Base-by-base conservation (phyloP, 257 asterid genomes). In the Solanum ossicruentum region DNA sequence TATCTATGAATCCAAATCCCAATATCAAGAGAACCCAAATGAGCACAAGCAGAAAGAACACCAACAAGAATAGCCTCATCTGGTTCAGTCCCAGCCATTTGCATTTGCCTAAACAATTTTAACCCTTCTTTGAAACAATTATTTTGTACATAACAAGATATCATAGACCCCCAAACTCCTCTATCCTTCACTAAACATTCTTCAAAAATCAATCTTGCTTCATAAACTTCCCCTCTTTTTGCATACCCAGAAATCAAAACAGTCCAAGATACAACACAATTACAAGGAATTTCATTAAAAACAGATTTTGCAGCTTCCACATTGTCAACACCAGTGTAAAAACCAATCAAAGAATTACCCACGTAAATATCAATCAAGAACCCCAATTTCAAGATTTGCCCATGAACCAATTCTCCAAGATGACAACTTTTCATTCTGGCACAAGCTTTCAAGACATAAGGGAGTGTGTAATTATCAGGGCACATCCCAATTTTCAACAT, bases 131-230 rank as follows among this genome's bases (percentile, higher is more conserved):
- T 93, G n/a, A 92, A 95, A 84, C 95, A 90, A 85, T 89, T 90
- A 84, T 92, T 92, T 23, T 92, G 98, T 70, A 92, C 97, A 90
- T 92, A 92, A 80, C 97, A 93, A 41, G 95, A 92, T 58, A 92
- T 86, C 97, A 94, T 93, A 77, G 95, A 90, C 32, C 97, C 95
- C 97, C 97, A 94, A 23, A 91, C 73, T 32, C 95, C 94, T 84
- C 89, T 89, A 89, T 94, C 98, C 87, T 90, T 95, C 45, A 89
- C 77, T 10, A 85, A 90, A 83, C 92, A 92, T 82, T 91, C 94
- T 85, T 92, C 94, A 87, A 95, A 93, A 85, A 86, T 52, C 92
- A 80, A 85, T 83, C 97, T 91, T 78, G 98, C 93, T 18, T 84
- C 83, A 83, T 81, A 78, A 88, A 90, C 90, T 75, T 93, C 95